These are phyloP conservation scores for Parathielavia appendiculata DNA, from an alignment of 495 filamentous ascomycete genomes.

Conservation along the genomic window DNA sequence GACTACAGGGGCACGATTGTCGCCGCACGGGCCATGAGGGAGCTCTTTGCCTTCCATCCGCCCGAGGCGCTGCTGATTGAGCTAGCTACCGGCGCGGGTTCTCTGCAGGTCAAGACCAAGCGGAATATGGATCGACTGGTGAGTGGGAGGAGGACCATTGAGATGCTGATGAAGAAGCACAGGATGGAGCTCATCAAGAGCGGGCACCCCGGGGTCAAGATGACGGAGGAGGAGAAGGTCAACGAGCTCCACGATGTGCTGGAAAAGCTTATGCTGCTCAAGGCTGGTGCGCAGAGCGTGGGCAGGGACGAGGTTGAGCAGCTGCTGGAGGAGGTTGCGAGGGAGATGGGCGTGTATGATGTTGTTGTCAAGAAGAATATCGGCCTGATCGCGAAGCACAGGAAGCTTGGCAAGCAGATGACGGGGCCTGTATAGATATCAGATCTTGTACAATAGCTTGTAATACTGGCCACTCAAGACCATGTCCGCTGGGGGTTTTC, in stretches of 20 bases:
- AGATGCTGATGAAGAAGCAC: slow-evolving; percentile 24
- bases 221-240: slow-evolving; percentile 24
- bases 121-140: slow-evolving; percentile 32
- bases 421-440: background rate
- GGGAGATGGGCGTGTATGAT: slow-evolving; percentile 52
- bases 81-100: slow-evolving; percentile 34
- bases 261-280: slow-evolving; percentile 39
- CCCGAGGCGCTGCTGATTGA: slow-evolving; percentile 40
- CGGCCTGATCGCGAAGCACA: slow-evolving; percentile 20
- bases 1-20: slow-evolving; percentile 54
- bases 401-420: slow-evolving; percentile 20
- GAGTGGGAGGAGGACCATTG: slow-evolving; percentile 31
- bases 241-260: slow-evolving; percentile 27
- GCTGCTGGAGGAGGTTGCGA: slow-evolving; percentile 41
- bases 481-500: too few relatives aligned
- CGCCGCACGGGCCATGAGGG: slow-evolving; percentile 52
- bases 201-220: slow-evolving; percentile 22
- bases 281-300: slow-evolving; percentile 33
- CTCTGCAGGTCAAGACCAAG: slow-evolving; percentile 34
- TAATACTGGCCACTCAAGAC: background rate
- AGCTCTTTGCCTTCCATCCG: slow-evolving; percentile 49
- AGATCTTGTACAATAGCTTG: background rate
- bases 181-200: slow-evolving; percentile 15
- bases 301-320: slow-evolving; percentile 35
- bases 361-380: slow-evolving; percentile 24